Percentiles rank a stretch among this genome's conserved stretches.
phyloP scores from a whole-genome alignment of 2,329 filamentous ascomycete genomes.

The Colletotrichum costaricense region DNA sequence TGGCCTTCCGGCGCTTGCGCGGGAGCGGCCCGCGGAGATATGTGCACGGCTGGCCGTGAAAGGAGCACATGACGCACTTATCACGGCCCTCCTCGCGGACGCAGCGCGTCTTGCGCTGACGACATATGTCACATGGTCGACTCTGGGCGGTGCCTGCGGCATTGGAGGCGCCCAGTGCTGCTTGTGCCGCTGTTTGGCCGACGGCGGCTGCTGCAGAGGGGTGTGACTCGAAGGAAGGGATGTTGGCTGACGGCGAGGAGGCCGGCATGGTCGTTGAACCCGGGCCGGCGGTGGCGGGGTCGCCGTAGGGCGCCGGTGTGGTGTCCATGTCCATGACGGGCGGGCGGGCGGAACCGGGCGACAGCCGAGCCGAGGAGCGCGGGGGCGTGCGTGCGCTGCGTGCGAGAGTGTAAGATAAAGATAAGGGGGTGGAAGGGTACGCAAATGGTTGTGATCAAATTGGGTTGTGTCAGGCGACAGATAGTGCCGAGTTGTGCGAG shows the following conservation, averaged over 20 bases:
- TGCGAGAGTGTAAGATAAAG: not conserved
- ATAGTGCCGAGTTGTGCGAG: not conserved
- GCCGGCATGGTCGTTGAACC: constrained; percentile 14
- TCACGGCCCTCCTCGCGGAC: constrained; percentile 69
- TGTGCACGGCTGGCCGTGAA: constrained; percentile 75
- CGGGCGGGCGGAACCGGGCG: constrained; percentile 28
- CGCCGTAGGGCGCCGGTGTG: constrained; percentile 26
- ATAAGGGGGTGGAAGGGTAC: constrained; percentile 3
- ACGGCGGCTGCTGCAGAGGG: not conserved
- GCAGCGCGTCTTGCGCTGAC: constrained; percentile 73
- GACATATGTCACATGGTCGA: constrained; percentile 73
- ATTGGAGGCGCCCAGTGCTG: not conserved
- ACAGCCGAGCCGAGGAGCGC: constrained; percentile 10
- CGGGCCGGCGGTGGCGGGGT: constrained; percentile 20
- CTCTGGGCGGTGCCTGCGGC: constrained; percentile 30
- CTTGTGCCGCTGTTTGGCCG: not conserved
- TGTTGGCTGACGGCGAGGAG: not conserved
- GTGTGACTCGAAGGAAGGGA: constrained; percentile 18
- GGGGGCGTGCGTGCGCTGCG: not conserved
- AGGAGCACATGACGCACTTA: constrained; percentile 72
- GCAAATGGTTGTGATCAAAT: not conserved
- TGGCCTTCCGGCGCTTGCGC: constrained; percentile 43
- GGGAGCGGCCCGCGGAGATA: constrained; percentile 60
- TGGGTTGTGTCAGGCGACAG: constrained; percentile 9
- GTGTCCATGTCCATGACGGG: constrained; percentile 21